Evolutionary conservation across 1,284 basidiomycete species (phyloP), one percentile per base, ranked within the genome.

Genomic region (Schizophyllum commune): DNA sequence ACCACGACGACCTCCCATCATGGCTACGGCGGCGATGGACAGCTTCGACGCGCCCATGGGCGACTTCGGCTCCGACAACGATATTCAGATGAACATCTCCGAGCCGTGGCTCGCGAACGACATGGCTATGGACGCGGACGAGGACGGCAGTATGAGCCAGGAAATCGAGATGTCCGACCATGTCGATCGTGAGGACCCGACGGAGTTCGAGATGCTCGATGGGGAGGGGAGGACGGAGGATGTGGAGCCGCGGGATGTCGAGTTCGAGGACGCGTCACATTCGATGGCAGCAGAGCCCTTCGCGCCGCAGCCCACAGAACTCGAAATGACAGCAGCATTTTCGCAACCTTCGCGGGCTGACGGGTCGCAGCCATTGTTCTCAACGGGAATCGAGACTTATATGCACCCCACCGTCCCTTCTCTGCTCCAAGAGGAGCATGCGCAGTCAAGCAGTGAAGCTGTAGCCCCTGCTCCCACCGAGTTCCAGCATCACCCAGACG

Each of bases 161-260:
- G 89, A 90, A 69, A 79, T 91, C 58, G 89, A 91, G 63, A 89
- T 91, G 86, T 86, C 86, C 61, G 74, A 80, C 27, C 80, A 79
- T 21, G 72, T 68, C 22, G 76, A 77, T 32, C 79, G 80, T 62
- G 73, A 75, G 55, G 89, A 91, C 39, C 9, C 39, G 39, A 8
- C 9, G 39, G 39, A 47, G 71, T 90, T 86, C 69, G 88, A 90
- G 65, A 91, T 91, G 88, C 78, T 77, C 19, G 86, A 85, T 65
- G 80, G 80, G 61, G 73, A 71, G 54, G 74, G 73, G 58, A 69
- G 70, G 55, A 67, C 62, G 20, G 70, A 71, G 63, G 68, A 66
- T 64, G 66, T 65, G 61, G 65, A 61, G 67, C 64, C 66, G 61
- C 62, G 66, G 39, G 84, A 91, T 69, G 76, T 88, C 55, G 86